Conservation (phyloP, 225 moss, liverwort and hornwort genomes). For the Physcomitrellopsis africana region DNA sequence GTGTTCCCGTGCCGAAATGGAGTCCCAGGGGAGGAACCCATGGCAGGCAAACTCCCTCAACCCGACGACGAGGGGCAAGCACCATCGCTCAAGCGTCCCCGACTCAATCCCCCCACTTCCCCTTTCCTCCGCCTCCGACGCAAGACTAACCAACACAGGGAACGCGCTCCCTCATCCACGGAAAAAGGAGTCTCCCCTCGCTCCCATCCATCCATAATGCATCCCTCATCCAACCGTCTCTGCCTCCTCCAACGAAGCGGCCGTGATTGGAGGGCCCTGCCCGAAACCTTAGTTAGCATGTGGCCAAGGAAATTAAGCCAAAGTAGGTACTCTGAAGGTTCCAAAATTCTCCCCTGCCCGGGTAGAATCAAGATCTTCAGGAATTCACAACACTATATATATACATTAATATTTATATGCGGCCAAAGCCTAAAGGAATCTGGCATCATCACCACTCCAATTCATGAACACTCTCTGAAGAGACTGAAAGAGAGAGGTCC, state of each 20-base stretch:
- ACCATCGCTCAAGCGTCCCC: slow-evolving; percentile 30
- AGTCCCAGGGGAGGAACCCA: slow-evolving; percentile 5
- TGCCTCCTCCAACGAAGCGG: background rate
- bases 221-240: background rate
- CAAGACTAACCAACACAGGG: background rate
- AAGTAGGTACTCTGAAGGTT: background rate
- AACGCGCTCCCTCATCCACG: background rate
- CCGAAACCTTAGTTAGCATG: background rate
- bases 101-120: background rate
- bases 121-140: slow-evolving; percentile 14
- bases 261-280: slow-evolving; percentile 17
- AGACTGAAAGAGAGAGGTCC: too few species aligned
- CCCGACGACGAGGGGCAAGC: slow-evolving; percentile 1
- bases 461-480: too few species aligned
- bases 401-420: background rate
- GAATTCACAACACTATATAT: slow-evolving; percentile 26
- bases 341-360: background rate
- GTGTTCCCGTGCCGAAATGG: background rate
- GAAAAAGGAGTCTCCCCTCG: too few species aligned
- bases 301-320: background rate
- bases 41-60: background rate
- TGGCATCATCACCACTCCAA: too few species aligned
- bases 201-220: too few species aligned
- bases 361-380: slow-evolving; percentile 20
- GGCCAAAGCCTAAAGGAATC: background rate